Base-by-base conservation (phyloP, 306 rosid genomes). In the Benincasa hispida region DNA sequence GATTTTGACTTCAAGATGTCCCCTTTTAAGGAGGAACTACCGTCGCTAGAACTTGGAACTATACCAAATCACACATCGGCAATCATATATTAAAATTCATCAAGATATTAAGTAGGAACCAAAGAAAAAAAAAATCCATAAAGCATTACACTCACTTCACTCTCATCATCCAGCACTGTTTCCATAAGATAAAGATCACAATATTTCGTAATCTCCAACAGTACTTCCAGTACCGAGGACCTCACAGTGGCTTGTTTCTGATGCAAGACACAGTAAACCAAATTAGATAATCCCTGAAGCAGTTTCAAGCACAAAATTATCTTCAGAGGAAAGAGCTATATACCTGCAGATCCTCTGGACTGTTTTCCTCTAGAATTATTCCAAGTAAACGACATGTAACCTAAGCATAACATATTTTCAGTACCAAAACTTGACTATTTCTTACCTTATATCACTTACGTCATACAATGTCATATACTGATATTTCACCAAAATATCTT, bases 111-210 rank as follows among this genome's bases (percentile, higher is more conserved):
- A 8, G 41, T 28, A 28, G 59, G 17, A 7, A 69, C 13, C 1
- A 41, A 50, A 27, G 12, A 74, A 10, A 5, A 74, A 19, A 74
- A n/a, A 18, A 39, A 14, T 35, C 6, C 39, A 42, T 12, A 34
- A 51, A 48, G 65, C 68, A 77, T 80, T 25, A 54, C 82, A 87
- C 89, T 9, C 75, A 94, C 99, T 89, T 92, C 97, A 13, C 91
- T 92, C 84, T 92, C 96, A 75, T 92, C 98, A 62, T 94, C 97
- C 79, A 92, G 61, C 83, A 94, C 95, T 30, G 88, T 90, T 83
- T 94, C 98, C 99, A 94, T 94, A 83, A 94, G 91, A 85, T 94
- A 94, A 80, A 94, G 82, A 88, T 94, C 98, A 51, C 99, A 94
- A 81, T 65, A 88, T 72, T 92, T 94, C 7, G 99, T 94, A 37